phyloP scores from a whole-genome alignment of 345 rosid species.

The Clarkia xantiana region DNA sequence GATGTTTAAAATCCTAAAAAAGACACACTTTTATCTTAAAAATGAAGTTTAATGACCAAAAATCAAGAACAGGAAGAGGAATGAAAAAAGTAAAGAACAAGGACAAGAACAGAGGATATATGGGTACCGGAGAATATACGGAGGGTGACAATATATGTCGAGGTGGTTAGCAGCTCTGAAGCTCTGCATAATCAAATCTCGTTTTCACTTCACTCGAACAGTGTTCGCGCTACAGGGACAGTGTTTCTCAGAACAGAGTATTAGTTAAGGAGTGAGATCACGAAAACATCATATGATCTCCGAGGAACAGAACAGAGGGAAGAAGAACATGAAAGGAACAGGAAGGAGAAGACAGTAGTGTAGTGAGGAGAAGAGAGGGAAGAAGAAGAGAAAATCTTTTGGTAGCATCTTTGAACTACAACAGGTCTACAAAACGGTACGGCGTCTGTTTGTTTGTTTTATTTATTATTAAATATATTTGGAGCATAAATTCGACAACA shows the following conservation, averaged over 20 bases:
- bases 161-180: conserved; percentile 39
- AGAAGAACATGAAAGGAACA: background rate
- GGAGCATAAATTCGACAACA: background rate
- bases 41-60: too few species aligned
- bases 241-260: background rate
- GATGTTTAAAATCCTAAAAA: too few species aligned
- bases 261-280: conserved; percentile 6
- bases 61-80: background rate
- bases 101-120: background rate
- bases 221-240: background rate
- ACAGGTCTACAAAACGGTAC: conserved; percentile 24
- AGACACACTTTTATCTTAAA: too few species aligned
- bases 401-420: conserved; percentile 15
- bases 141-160: conserved; percentile 48
- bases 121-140: conserved; percentile 56
- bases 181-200: conserved; percentile 43
- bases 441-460: conserved; percentile 9
- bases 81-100: background rate
- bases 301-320: background rate
- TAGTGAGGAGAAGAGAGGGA: background rate
- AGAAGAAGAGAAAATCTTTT: conserved; percentile 14
- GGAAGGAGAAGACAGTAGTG: background rate
- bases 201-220: conserved; percentile 1
- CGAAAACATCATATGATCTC: conserved; percentile 2
- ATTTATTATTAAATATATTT: conserved; percentile 3